phyloP scores from a whole-genome alignment of 345 rosid species.

The Gossypium australe region DNA sequence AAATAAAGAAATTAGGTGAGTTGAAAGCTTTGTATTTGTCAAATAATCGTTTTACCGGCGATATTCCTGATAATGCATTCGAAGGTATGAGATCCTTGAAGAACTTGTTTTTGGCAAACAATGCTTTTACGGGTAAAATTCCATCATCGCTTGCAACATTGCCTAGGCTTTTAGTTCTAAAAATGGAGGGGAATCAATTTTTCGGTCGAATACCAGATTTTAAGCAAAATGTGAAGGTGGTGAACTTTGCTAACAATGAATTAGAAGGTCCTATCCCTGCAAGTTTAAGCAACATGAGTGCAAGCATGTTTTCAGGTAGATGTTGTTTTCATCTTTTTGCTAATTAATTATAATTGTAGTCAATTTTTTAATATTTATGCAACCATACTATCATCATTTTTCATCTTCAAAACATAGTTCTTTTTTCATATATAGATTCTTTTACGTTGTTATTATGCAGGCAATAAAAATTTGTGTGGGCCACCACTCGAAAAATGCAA shows the following conservation, averaged over 20 bases:
- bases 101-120: slow-evolving; percentile 56
- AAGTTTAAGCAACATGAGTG: slow-evolving; percentile 34
- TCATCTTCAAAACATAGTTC: too few relatives aligned
- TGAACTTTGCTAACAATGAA: slow-evolving; percentile 51
- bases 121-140: slow-evolving; percentile 44
- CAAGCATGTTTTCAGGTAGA: slow-evolving; percentile 56
- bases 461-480: slow-evolving; percentile 58
- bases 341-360: background rate
- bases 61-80: slow-evolving; percentile 52
- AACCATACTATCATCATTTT: too few relatives aligned
- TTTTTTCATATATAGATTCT: background rate
- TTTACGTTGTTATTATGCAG: slow-evolving; percentile 21
- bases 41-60: slow-evolving; percentile 51
- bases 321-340: background rate
- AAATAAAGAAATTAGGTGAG: slow-evolving; percentile 39
- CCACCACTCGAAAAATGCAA: slow-evolving; percentile 44
- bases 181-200: slow-evolving; percentile 61
- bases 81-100: slow-evolving; percentile 49
- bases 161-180: slow-evolving; percentile 48
- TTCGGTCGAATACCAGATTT: slow-evolving; percentile 53
- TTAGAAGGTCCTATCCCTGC: slow-evolving; percentile 68
- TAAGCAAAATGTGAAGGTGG: slow-evolving; percentile 31
- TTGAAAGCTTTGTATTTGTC: slow-evolving; percentile 59
- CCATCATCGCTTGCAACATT: slow-evolving; percentile 48
- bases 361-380: too few relatives aligned